Percentiles rank a stretch among this genome's conserved stretches.
Conservation (phyloP, 768 basidiomycete genomes). For the Amanita fuliginea region DNA sequence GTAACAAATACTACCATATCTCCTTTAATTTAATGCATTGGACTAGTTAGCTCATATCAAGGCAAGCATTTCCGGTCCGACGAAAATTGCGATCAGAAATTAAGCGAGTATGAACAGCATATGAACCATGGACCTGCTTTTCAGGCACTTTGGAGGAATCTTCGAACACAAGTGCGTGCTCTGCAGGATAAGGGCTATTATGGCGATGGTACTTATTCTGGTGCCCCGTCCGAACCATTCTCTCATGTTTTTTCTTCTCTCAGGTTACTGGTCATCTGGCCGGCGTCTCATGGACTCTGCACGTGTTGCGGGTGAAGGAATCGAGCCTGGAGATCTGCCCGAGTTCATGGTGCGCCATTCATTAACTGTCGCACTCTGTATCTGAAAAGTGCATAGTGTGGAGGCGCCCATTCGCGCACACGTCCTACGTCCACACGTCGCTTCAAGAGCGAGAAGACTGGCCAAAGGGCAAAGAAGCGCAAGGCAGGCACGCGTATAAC, state of each 20-base stretch:
- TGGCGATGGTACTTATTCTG: constrained; percentile 53
- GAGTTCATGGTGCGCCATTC: constrained; percentile 57
- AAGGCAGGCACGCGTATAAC: constrained; percentile 66
- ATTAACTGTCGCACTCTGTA: neutral
- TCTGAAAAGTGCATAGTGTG: constrained; percentile 38
- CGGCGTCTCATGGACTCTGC: constrained; percentile 58
- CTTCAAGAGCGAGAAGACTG: constrained; percentile 28
- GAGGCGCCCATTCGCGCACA: constrained; percentile 60
- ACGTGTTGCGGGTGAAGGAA: constrained; percentile 36
- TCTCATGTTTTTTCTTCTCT: constrained; percentile 3
- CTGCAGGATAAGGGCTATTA: constrained; percentile 73
- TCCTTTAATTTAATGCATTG: constrained; percentile 7
- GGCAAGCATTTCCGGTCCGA: constrained; percentile 23
- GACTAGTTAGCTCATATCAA: constrained; percentile 72
- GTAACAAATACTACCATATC: constrained; percentile 9
- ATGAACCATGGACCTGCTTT: constrained; percentile 75
- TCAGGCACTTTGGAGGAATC: constrained; percentile 61
- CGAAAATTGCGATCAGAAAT: neutral
- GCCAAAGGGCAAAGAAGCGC: constrained; percentile 55
- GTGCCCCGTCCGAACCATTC: neutral
- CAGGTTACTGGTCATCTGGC: constrained; percentile 83
- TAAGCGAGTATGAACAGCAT: constrained; percentile 32
- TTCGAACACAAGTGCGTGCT: constrained; percentile 52
- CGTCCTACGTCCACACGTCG: constrained; percentile 41
- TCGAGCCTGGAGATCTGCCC: constrained; percentile 50